Conservation (phyloP, 2,329 filamentous ascomycete genomes). For the Madurella mycetomatis region DNA sequence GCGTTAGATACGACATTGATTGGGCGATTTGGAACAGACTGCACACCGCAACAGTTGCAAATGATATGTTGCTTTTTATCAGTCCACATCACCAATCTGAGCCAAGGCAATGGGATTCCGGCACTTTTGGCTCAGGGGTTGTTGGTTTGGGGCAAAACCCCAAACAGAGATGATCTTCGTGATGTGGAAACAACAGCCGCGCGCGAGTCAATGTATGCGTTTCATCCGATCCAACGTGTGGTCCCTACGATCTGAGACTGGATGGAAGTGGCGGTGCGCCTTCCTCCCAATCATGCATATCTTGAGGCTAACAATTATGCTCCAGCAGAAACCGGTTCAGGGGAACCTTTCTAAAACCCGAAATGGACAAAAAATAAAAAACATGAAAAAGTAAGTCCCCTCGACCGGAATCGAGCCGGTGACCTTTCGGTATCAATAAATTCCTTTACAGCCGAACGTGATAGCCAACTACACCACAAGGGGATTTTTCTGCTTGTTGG, state of each 20-base stretch:
- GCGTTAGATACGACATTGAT: not conserved
- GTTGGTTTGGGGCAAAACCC: too few relatives aligned
- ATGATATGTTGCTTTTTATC: too few relatives aligned
- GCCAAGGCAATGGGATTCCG: too few relatives aligned
- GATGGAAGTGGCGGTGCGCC: not conserved
- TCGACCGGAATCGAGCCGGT: conserved; percentile 26
- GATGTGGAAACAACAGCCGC: not conserved
- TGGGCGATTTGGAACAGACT: too few relatives aligned
- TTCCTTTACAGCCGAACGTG: conserved; percentile 24
- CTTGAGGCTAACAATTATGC: not conserved
- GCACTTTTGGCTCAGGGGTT: too few relatives aligned
- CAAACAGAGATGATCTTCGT: not conserved
- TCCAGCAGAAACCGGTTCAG: not conserved
- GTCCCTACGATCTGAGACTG: not conserved
- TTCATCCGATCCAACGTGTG: not conserved
- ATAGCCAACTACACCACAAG: conserved; percentile 26
- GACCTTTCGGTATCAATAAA: conserved; percentile 25
- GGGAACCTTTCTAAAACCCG: not conserved
- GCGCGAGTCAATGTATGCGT: not conserved
- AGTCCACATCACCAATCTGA: too few relatives aligned
- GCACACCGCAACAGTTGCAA: too few relatives aligned
- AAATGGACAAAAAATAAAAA: not conserved
- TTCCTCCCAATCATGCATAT: too few relatives aligned
- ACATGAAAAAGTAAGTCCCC: conserved; percentile 16
- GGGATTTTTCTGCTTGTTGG: conserved; percentile 9